These are phyloP conservation scores for Collybia mongolica DNA, from an alignment of 768 basidiomycete species.

Conservation along the genomic window DNA sequence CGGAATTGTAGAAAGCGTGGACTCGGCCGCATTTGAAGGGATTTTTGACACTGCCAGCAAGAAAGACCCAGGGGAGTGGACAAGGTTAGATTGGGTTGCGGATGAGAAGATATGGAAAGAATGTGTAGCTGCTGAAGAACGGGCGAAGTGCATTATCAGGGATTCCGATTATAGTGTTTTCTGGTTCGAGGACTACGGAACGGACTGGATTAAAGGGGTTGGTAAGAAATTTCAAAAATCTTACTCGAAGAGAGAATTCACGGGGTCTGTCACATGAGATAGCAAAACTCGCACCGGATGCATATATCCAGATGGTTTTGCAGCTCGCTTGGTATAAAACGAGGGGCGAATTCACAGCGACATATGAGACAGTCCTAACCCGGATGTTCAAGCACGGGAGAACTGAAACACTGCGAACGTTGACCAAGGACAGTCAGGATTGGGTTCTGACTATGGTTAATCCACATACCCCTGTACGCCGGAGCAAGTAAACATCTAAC, in stretches of 20 bases:
- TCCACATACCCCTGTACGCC: conserved; percentile 43
- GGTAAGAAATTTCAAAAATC: conserved; percentile 42
- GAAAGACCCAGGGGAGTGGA: conserved; percentile 39
- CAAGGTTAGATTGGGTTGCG: conserved; percentile 70
- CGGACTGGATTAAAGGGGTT: conserved; percentile 79
- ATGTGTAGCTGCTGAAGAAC: conserved; percentile 53
- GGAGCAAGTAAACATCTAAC: background rate
- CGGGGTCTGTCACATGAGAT: background rate
- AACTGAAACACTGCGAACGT: conserved; percentile 84
- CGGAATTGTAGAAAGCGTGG: conserved; percentile 67
- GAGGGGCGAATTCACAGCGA: conserved; percentile 76
- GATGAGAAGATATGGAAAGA: conserved; percentile 59
- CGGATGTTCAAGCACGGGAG: conserved; percentile 84
- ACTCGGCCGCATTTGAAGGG: conserved; percentile 39
- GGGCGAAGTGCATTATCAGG: conserved; percentile 58
- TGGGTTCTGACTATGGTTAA: conserved; percentile 80
- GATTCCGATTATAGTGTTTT: conserved; percentile 85
- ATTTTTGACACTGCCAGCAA: conserved; percentile 2
- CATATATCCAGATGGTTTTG: conserved; percentile 87
- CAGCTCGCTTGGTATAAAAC: conserved; percentile 90
- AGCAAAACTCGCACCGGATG: conserved; percentile 65
- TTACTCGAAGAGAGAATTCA: too few species aligned
- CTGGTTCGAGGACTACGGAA: conserved; percentile 81
- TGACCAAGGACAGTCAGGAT: conserved; percentile 68
- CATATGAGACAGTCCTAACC: conserved; percentile 91